Evolutionary conservation across 306 rosid genomes (phyloP).

Genomic region (Quercus berberidifolia): DNA sequence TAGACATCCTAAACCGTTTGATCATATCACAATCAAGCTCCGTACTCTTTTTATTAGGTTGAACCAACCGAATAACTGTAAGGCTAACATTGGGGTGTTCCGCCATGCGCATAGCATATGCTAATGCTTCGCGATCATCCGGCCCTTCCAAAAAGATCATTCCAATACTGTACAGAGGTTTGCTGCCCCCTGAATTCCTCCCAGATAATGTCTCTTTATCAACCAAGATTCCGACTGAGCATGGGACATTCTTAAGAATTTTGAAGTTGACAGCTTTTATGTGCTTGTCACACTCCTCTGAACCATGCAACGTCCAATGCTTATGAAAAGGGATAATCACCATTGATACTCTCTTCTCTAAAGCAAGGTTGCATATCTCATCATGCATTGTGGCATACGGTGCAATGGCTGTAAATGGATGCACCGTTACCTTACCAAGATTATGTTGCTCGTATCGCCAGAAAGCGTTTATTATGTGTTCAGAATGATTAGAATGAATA

Average conservation of each 20-base stretch:
- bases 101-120: slow-evolving; percentile 44
- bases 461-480: slow-evolving; percentile 45
- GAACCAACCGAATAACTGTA: slow-evolving; percentile 25
- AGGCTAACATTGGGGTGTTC: slow-evolving; percentile 27
- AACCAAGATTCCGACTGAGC: slow-evolving; percentile 51
- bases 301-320: neutral
- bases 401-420: slow-evolving; percentile 44
- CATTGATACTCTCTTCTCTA: slow-evolving; percentile 35
- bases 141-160: slow-evolving; percentile 47
- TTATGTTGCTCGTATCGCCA: slow-evolving; percentile 26
- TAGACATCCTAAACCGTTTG: slow-evolving; percentile 22
- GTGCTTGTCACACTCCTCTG: neutral
- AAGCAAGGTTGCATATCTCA: slow-evolving; percentile 50
- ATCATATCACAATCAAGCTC: slow-evolving; percentile 29
- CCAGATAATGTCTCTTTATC: slow-evolving; percentile 28
- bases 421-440: slow-evolving; percentile 10
- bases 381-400: slow-evolving; percentile 66
- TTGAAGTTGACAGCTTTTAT: slow-evolving; percentile 47
- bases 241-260: slow-evolving; percentile 44
- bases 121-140: slow-evolving; percentile 65
- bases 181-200: neutral
- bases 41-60: neutral
- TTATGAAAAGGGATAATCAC: slow-evolving; percentile 56
- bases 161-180: slow-evolving; percentile 26
- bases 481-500: slow-evolving; percentile 9